These are phyloP conservation scores for Phytopythium litorale DNA, from an alignment of 352 stramenopile genomes.

Conservation along the genomic window DNA sequence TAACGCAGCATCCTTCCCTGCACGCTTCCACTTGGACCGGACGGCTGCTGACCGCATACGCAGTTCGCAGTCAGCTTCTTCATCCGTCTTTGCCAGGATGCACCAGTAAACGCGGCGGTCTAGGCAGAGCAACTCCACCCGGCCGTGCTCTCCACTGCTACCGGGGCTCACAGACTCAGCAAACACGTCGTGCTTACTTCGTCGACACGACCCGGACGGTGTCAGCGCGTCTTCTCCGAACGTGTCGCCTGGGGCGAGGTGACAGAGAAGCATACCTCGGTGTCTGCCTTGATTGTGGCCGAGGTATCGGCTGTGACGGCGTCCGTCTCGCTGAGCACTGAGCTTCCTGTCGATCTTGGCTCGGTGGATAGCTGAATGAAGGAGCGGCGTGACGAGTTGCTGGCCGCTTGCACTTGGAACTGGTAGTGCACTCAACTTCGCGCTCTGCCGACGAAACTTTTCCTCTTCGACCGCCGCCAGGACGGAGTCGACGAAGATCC, in stretches of 20 bases:
- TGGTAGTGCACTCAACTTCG: too few species aligned
- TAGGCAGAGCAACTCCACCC: constrained; percentile 34
- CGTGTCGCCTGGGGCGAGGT: constrained; percentile 38
- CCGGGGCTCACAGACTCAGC: constrained; percentile 12
- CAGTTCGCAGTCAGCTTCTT: constrained; percentile 43
- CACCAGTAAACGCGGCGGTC: constrained; percentile 27
- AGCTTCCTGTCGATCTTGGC: constrained; percentile 13
- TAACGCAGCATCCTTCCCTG: constrained; percentile 16
- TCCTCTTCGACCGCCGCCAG: constrained; percentile 37
- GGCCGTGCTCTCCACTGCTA: neutral
- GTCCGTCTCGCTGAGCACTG: neutral
- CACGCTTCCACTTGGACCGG: constrained; percentile 48
- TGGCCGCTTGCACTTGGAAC: neutral
- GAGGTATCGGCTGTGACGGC: neutral
- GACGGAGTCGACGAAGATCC: constrained; percentile 49
- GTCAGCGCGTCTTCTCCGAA: constrained; percentile 48
- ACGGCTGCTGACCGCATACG: constrained; percentile 23
- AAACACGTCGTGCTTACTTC: constrained; percentile 34
- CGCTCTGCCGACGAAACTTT: constrained; percentile 12
- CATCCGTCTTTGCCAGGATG: constrained; percentile 42
- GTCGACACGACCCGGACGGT: constrained; percentile 23
- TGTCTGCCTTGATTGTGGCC: too few species aligned
- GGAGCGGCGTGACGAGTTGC: neutral
- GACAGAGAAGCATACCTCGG: constrained; percentile 27
- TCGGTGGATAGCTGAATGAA: constrained; percentile 8